Percentiles rank a stretch among this genome's conserved stretches.
phyloP scores from a whole-genome alignment of 2,329 filamentous ascomycete species.

The Domatiomyces catenatus region DNA sequence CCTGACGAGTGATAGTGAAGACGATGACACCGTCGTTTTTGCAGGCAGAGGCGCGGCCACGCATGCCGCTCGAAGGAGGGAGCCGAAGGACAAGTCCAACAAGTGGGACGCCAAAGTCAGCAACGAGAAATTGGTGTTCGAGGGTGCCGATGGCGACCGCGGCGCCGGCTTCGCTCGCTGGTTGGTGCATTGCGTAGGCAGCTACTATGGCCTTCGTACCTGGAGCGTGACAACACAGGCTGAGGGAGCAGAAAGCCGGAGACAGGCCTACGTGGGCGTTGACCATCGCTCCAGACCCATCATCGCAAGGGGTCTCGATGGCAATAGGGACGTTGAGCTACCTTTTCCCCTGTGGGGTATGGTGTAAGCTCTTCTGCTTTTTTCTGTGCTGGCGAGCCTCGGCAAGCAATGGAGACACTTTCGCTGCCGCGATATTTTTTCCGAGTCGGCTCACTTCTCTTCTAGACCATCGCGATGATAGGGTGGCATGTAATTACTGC shows the following conservation, averaged over 20 bases:
- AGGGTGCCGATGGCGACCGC: conserved; percentile 59
- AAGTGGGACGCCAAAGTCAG: conserved; percentile 22
- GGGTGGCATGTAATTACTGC: no score
- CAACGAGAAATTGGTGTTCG: conserved; percentile 60
- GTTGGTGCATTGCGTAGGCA: conserved; percentile 81
- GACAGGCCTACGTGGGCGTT: conserved; percentile 67
- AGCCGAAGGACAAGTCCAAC: conserved; percentile 36
- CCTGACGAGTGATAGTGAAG: conserved; percentile 24
- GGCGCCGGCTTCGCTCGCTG: conserved; percentile 79
- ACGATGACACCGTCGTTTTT: conserved; percentile 85
- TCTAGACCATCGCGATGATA: no score
- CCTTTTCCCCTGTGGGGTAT: conserved; percentile 22
- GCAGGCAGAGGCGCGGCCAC: conserved; percentile 54
- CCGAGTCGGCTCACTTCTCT: no score
- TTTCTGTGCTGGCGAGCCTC: background rate
- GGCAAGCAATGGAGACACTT: background rate
- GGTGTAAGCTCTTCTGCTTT: conserved; percentile 11
- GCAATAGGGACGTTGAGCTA: conserved; percentile 17
- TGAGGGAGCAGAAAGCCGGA: conserved; percentile 9
- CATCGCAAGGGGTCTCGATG: conserved; percentile 15
- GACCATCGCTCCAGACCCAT: conserved; percentile 28
- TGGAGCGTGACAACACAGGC: conserved; percentile 44
- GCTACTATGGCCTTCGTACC: conserved; percentile 79
- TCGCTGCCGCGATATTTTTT: background rate
- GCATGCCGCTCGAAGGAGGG: conserved; percentile 42